These are phyloP conservation scores for Gillenia trifoliata DNA, from an alignment of 306 rosid genomes.

Conservation along the genomic window DNA sequence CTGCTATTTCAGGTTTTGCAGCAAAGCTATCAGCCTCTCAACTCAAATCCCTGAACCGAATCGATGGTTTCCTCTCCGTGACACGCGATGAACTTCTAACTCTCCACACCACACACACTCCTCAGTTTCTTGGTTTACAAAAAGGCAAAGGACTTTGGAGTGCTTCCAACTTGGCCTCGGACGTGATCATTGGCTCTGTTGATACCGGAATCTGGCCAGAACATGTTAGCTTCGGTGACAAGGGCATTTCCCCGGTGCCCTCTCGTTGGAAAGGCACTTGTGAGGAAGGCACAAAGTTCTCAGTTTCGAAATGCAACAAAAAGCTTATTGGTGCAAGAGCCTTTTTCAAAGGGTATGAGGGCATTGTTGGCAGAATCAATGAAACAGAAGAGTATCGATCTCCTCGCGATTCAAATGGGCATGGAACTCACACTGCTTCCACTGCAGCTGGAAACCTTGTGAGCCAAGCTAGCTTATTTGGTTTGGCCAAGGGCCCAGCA, in stretches of 20 bases:
- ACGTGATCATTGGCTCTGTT: conserved; percentile 55
- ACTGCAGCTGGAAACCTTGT: conserved; percentile 57
- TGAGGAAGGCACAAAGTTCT: conserved; percentile 55
- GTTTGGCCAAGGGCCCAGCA: conserved; percentile 49
- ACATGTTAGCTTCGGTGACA: conserved; percentile 54
- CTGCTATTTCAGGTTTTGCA: conserved; percentile 57
- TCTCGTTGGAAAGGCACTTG: conserved; percentile 63
- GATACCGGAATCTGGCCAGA: conserved; percentile 85
- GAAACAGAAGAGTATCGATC: conserved; percentile 43
- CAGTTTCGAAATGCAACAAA: conserved; percentile 49
- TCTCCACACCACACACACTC: conserved; percentile 60
- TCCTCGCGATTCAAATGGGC: conserved; percentile 57
- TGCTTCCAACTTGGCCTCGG: conserved; percentile 44
- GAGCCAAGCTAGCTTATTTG: conserved; percentile 37
- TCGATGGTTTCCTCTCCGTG: conserved; percentile 51
- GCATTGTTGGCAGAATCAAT: conserved; percentile 38
- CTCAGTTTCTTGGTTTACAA: conserved; percentile 55
- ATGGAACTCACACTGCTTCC: conserved; percentile 82
- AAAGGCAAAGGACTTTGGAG: conserved; percentile 49
- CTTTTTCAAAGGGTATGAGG: conserved; percentile 56
- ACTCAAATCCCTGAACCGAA: conserved; percentile 36
- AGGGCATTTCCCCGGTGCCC: conserved; percentile 43
- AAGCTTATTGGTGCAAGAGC: conserved; percentile 68
- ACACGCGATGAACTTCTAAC: conserved; percentile 48
- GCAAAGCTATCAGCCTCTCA: conserved; percentile 46